Percentiles rank a stretch among this genome's conserved stretches.
phyloP scores from a whole-genome alignment of 257 asterid species.

The Perilla frutescens region DNA sequence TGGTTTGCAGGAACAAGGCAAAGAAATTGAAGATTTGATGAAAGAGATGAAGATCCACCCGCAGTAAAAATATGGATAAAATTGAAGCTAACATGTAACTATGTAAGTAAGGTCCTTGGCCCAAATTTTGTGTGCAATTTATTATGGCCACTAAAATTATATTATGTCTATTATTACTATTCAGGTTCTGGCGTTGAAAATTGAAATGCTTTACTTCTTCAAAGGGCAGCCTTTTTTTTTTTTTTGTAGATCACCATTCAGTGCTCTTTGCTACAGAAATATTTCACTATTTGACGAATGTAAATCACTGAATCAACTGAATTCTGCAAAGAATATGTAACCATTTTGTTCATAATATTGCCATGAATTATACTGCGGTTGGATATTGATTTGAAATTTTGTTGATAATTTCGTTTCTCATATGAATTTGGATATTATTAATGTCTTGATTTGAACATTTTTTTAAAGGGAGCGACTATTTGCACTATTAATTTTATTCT shows the following conservation, averaged over 20 bases:
- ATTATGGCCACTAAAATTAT: neutral
- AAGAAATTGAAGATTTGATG: constrained; percentile 38
- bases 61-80: constrained; percentile 3
- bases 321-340: neutral
- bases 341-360: neutral
- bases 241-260: neutral
- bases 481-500: too few species aligned
- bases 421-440: neutral
- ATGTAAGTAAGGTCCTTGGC: neutral
- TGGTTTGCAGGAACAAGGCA: constrained; percentile 33
- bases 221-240: constrained; percentile 20
- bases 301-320: neutral
- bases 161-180: neutral
- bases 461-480: too few species aligned
- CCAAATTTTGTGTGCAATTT: neutral
- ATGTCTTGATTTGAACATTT: neutral
- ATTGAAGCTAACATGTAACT: constrained; percentile 14
- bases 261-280: constrained; percentile 12
- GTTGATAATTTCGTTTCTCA: neutral
- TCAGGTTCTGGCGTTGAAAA: neutral
- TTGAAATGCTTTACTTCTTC: neutral
- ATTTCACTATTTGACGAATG: too few species aligned
- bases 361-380: neutral
- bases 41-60: constrained; percentile 34
- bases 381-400: neutral